phyloP scores from a whole-genome alignment of 1,284 basidiomycete species.

The Fereydounia khargensis region DNA sequence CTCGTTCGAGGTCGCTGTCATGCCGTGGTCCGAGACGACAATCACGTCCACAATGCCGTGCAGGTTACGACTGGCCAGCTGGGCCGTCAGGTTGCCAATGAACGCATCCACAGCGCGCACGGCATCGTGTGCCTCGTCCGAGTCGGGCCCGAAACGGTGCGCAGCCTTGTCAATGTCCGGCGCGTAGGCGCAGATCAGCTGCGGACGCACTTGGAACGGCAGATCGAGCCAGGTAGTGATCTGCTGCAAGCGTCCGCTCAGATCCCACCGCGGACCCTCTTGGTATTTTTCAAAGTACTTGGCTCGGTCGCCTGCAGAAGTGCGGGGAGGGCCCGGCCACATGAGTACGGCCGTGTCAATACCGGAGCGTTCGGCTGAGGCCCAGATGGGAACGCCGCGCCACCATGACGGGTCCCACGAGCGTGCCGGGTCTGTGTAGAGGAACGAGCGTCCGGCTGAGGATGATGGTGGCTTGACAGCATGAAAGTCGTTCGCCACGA shows the following conservation, averaged over 20 bases:
- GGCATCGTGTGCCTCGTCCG: constrained; percentile 59
- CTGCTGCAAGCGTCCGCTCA: constrained; percentile 5
- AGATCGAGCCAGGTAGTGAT: constrained; percentile 33
- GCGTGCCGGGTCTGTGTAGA: constrained; percentile 27
- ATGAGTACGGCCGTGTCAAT: constrained; percentile 25
- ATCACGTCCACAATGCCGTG: constrained; percentile 80
- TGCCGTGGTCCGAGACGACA: constrained; percentile 89
- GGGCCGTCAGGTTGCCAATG: constrained; percentile 67
- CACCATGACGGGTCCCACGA: constrained; percentile 37
- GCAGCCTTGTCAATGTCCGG: constrained; percentile 64
- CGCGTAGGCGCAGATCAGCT: constrained; percentile 62
- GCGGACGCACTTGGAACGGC: constrained; percentile 14
- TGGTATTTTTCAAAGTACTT: constrained; percentile 37
- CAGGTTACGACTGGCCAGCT: constrained; percentile 71
- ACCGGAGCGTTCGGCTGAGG: constrained; percentile 14
- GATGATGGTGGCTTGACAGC: not conserved
- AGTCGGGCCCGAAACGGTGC: constrained; percentile 71
- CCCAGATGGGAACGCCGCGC: constrained; percentile 39
- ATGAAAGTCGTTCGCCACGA: constrained; percentile 84
- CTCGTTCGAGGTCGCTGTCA: constrained; percentile 78
- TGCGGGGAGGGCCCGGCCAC: constrained; percentile 45
- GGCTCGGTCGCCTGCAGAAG: constrained; percentile 2
- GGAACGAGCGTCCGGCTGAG: constrained; percentile 14
- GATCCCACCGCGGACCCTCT: constrained; percentile 18
- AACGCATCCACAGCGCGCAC: constrained; percentile 72